Evolutionary conservation across 139 green algal species (phyloP).

Genomic region (Desmodesmus armatus): DNA sequence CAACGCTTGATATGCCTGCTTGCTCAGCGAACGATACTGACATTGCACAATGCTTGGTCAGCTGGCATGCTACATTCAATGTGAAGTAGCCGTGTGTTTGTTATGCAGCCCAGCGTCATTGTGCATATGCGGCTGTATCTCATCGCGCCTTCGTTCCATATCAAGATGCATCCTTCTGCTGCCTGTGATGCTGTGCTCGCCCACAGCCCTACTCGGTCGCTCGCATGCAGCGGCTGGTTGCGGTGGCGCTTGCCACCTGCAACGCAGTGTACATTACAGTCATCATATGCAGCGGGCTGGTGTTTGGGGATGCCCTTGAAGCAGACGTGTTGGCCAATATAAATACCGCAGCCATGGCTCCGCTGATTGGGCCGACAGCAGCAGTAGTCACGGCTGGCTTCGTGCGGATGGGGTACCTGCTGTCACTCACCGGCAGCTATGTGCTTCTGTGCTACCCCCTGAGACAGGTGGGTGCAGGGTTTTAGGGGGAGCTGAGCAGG

Average conservation of each 20-base stretch:
- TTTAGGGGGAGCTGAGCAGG: too few species aligned
- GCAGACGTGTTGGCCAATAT: conserved; percentile 39
- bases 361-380: conserved; percentile 23
- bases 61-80: too few species aligned
- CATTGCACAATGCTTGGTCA: too few species aligned
- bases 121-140: too few species aligned
- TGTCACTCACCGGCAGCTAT: conserved; percentile 33
- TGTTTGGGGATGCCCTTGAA: conserved; percentile 25
- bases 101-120: too few species aligned
- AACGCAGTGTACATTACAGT: conserved; percentile 34
- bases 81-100: too few species aligned
- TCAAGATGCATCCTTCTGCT: too few species aligned
- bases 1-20: too few species aligned
- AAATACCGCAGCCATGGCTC: conserved; percentile 25
- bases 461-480: too few species aligned
- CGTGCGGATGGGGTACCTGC: conserved; percentile 40
- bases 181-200: too few species aligned
- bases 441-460: conserved; percentile 45
- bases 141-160: too few species aligned
- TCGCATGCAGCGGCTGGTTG: conserved; percentile 31
- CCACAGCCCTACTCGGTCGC: conserved; percentile 22
- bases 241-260: conserved; percentile 11
- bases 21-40: too few species aligned
- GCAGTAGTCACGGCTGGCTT: background rate
- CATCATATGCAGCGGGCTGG: conserved; percentile 3